A percentile compares a stretch with the other conserved stretches of the same genome.
These are phyloP conservation scores for Albifimbria verrucaria DNA, from an alignment of 2,329 filamentous ascomycete species.

Conservation along the genomic window DNA sequence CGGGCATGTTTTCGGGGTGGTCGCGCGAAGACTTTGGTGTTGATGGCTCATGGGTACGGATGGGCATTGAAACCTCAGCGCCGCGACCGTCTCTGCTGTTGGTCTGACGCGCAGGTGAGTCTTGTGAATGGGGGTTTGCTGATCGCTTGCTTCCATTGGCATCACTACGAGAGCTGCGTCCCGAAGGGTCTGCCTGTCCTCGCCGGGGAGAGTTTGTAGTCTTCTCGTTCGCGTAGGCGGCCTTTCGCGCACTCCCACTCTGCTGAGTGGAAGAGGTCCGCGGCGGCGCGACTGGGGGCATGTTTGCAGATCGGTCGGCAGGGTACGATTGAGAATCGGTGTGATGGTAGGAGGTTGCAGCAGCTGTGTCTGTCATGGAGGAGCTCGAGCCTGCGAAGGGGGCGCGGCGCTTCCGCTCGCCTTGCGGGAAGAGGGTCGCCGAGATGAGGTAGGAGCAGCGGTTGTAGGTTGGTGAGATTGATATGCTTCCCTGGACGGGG, in stretches of 20 bases:
- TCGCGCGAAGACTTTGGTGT: constrained; percentile 64
- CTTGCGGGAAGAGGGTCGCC: constrained; percentile 49
- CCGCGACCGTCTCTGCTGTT: constrained; percentile 37
- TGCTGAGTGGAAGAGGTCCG: constrained; percentile 72
- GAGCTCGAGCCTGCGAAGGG: constrained; percentile 33
- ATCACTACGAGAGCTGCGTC: constrained; percentile 30
- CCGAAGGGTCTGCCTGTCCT: constrained; percentile 31
- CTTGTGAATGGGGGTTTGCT: constrained; percentile 23
- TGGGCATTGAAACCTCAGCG: constrained; percentile 37
- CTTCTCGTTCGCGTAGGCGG: constrained; percentile 42
- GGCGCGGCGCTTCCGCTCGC: constrained; percentile 46
- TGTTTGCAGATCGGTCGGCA: constrained; percentile 54
- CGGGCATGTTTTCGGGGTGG: constrained; percentile 74
- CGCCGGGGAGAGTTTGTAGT: constrained; percentile 40
- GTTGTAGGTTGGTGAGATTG: constrained; percentile 48
- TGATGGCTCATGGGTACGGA: constrained; percentile 39
- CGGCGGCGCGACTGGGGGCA: constrained; percentile 71
- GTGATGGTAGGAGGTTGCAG: constrained; percentile 37
- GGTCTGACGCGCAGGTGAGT: constrained; percentile 35
- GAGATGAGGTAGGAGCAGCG: constrained; percentile 46
- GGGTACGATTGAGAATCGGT: constrained; percentile 40
- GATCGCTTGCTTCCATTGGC: constrained; percentile 26
- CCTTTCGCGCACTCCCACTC: constrained; percentile 40
- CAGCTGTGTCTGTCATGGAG: constrained; percentile 46
- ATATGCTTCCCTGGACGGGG: constrained; percentile 53